Conservation (phyloP, 2,329 filamentous ascomycete genomes). For the Ceratocystis papillata region DNA sequence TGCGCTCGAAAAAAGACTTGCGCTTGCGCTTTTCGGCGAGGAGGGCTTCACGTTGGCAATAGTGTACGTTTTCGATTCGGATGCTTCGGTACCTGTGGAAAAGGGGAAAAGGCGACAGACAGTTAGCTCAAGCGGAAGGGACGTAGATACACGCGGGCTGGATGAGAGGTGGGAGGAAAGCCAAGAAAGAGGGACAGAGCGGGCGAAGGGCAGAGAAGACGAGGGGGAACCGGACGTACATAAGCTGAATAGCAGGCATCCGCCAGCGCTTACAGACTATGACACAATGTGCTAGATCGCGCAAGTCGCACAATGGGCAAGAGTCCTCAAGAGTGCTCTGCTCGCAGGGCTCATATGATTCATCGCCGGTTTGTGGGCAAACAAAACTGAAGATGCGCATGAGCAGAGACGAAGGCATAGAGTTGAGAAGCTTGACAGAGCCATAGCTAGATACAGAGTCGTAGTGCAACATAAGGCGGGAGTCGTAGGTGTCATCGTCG, state of each 20-base stretch:
- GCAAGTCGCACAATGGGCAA: conserved; percentile 89
- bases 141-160: too few species aligned
- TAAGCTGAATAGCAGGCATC: conserved; percentile 37
- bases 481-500: conserved; percentile 22
- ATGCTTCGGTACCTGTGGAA: conserved; percentile 67
- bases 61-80: conserved; percentile 87
- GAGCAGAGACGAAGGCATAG: conserved; percentile 58
- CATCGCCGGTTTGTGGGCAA: conserved; percentile 71
- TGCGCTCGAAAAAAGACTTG: conserved; percentile 60
- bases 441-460: conserved; percentile 33
- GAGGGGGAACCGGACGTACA: conserved; percentile 44
- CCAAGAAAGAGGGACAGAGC: background rate
- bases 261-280: conserved; percentile 65
- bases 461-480: conserved; percentile 25
- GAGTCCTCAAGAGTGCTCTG: conserved; percentile 64
- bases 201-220: background rate
- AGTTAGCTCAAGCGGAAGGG: background rate
- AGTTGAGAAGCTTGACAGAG: conserved; percentile 38
- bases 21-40: conserved; percentile 70
- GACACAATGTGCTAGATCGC: conserved; percentile 72
- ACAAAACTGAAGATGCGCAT: conserved; percentile 68
- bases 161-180: background rate
- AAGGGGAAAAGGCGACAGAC: background rate
- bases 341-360: conserved; percentile 72
- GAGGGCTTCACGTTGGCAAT: conserved; percentile 76